Conservation (phyloP, 352 stramenopile genomes). For the Phytophthora crassamura region DNA sequence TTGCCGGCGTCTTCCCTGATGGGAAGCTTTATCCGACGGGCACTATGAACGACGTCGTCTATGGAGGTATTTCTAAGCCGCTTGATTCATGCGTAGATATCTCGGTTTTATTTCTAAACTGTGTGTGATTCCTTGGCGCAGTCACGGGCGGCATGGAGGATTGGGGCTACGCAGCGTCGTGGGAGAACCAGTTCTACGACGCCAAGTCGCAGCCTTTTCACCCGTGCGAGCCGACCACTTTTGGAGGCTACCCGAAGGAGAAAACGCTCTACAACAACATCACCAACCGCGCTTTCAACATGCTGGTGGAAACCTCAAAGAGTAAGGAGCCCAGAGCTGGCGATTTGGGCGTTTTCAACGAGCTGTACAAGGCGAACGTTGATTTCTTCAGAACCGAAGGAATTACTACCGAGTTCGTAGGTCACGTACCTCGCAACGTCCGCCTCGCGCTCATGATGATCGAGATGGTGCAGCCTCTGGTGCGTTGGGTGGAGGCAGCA, state of each 20-base stretch:
- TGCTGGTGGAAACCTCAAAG: constrained; percentile 96
- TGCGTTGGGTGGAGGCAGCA: constrained; percentile 72
- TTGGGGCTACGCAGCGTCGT: constrained; percentile 95
- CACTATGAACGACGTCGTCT: constrained; percentile 97
- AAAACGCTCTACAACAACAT: constrained; percentile 95
- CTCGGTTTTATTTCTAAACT: too few relatives aligned
- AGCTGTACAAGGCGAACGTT: constrained; percentile 72
- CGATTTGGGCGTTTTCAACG: constrained; percentile 75
- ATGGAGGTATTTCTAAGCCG: constrained; percentile 51
- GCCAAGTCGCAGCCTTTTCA: constrained; percentile 57
- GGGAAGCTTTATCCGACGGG: constrained; percentile 79
- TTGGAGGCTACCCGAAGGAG: constrained; percentile 88
- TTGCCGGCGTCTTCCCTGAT: constrained; percentile 76
- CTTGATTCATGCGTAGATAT: too few relatives aligned
- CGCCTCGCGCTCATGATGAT: constrained; percentile 94
- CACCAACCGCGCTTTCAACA: constrained; percentile 95
- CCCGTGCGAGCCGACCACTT: constrained; percentile 87
- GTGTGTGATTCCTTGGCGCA: too few relatives aligned
- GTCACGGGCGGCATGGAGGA: constrained; percentile 98
- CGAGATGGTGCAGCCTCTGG: constrained; percentile 96
- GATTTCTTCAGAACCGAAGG: constrained; percentile 59
- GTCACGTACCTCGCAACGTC: constrained; percentile 96
- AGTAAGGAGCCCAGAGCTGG: constrained; percentile 83
- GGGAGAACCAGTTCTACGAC: constrained; percentile 72
- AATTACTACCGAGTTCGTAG: constrained; percentile 59